Conservation (phyloP, 2,329 filamentous ascomycete species). For the Fusarium redolens region DNA sequence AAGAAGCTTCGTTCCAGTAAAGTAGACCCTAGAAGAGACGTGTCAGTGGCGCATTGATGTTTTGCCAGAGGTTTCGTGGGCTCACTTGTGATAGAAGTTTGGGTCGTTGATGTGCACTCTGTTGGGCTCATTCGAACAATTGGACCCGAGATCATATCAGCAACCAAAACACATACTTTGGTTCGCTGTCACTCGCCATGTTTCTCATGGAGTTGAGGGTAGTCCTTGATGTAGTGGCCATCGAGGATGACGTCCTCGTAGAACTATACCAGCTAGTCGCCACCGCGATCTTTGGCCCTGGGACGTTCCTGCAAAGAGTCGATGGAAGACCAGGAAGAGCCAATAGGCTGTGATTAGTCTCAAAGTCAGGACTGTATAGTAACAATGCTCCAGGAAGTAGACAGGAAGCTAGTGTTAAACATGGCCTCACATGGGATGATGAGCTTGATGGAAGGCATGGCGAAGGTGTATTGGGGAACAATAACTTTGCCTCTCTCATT, state of each 20-base stretch:
- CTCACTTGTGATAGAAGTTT: background rate
- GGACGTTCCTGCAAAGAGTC: background rate
- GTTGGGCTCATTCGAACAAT: background rate
- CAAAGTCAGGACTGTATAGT: accelerated
- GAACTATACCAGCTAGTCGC: background rate
- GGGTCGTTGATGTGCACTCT: background rate
- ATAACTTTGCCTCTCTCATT: background rate
- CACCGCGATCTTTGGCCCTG: background rate
- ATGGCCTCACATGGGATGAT: background rate
- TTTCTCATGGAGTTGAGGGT: background rate
- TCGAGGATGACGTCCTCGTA: background rate
- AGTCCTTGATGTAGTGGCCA: background rate
- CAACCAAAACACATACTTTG: background rate
- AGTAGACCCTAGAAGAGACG: background rate
- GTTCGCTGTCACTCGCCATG: background rate
- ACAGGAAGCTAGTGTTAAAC: background rate
- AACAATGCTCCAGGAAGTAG: background rate
- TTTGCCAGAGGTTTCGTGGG: background rate
- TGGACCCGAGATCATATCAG: background rate
- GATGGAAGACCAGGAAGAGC: background rate
- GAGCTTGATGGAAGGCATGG: background rate
- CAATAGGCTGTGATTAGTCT: background rate
- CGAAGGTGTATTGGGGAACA: background rate
- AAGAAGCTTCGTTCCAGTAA: background rate
- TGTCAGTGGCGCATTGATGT: too few relatives aligned